A percentile compares a stretch with the other conserved stretches of the same genome.
These are phyloP conservation scores for Fusarium tanahbumbuense DNA, from an alignment of 2,329 filamentous ascomycete genomes.

Conservation along the genomic window DNA sequence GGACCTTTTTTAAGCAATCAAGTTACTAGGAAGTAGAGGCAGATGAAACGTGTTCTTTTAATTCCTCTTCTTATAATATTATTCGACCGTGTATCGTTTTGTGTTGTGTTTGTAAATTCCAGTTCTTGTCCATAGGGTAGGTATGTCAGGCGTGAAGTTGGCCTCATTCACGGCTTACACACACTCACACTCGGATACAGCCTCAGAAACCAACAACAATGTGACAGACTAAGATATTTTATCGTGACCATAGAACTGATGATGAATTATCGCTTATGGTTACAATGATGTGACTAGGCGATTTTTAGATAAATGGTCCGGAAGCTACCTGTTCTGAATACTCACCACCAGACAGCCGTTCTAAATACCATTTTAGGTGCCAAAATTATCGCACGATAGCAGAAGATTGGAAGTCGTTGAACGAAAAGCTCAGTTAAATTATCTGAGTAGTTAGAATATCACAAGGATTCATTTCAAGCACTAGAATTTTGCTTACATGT, in stretches of 20 bases:
- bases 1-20: neutral
- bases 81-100: neutral
- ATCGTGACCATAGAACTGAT: neutral
- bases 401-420: neutral
- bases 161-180: slow-evolving; percentile 14
- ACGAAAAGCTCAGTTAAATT: neutral
- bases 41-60: neutral
- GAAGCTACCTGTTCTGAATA: neutral
- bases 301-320: neutral
- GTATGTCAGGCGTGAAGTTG: neutral
- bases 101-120: neutral
- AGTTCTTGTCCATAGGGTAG: slow-evolving; percentile 8
- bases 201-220: neutral
- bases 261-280: neutral
- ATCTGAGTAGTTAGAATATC: neutral
- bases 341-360: neutral
- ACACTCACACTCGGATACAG: neutral
- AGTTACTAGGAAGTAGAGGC: neutral
- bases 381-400: neutral
- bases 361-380: neutral
- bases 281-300: neutral
- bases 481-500: neutral
- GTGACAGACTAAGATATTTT: neutral
- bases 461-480: neutral
- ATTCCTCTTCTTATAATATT: neutral